phyloP scores from a whole-genome alignment of 257 asterid species.

The Gentiana dahurica region DNA sequence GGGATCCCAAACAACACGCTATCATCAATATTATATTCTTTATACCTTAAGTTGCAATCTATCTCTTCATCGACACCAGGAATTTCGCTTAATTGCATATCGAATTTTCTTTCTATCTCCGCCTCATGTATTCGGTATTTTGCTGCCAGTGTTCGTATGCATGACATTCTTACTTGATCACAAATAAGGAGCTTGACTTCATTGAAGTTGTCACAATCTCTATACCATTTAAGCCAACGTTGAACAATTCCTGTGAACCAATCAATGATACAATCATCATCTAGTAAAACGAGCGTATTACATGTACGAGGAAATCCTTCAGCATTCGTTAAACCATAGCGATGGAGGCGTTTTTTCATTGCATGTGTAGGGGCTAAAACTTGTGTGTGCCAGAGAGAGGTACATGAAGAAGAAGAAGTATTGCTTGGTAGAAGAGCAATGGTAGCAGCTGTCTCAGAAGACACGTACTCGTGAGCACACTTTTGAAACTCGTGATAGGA shows the following conservation, averaged over 20 bases:
- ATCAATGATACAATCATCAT: constrained; percentile 53
- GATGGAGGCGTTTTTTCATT: constrained; percentile 50
- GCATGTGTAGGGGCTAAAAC: constrained; percentile 41
- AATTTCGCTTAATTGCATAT: constrained; percentile 48
- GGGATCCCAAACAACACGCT: constrained; percentile 43
- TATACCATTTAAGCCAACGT: constrained; percentile 80
- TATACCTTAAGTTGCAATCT: constrained; percentile 47
- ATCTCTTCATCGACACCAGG: constrained; percentile 41
- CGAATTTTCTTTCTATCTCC: constrained; percentile 63
- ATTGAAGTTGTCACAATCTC: constrained; percentile 46
- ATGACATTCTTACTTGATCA: constrained; percentile 60
- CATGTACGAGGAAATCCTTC: constrained; percentile 59
- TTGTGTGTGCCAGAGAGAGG: constrained; percentile 27
- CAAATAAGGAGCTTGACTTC: constrained; percentile 57
- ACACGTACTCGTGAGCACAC: constrained; percentile 46
- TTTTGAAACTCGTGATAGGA: constrained; percentile 63
- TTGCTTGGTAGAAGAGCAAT: constrained; percentile 51
- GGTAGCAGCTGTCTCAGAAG: constrained; percentile 65
- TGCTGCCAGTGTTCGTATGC: constrained; percentile 21
- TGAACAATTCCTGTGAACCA: constrained; percentile 77
- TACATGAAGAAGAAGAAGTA: constrained; percentile 14
- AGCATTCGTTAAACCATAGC: constrained; percentile 62
- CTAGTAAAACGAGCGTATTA: constrained; percentile 51
- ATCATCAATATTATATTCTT: constrained; percentile 24
- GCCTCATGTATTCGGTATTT: constrained; percentile 69